These are phyloP conservation scores for Penicillium turbatum DNA, from an alignment of 495 filamentous ascomycete species.

Conservation along the genomic window DNA sequence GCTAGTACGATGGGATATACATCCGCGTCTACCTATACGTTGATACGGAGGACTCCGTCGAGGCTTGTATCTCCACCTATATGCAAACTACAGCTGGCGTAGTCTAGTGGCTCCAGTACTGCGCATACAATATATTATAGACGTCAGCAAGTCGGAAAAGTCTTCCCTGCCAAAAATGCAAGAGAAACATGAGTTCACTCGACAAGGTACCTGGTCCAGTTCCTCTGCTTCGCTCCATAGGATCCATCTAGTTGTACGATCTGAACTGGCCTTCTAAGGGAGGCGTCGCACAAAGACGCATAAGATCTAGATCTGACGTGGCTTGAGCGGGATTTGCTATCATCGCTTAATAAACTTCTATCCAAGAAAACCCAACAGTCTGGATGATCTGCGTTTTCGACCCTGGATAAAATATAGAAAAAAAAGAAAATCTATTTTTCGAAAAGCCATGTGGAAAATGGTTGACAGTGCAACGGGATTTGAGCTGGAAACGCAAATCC, in stretches of 20 bases:
- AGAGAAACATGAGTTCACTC: background rate
- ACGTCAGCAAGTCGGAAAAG: background rate
- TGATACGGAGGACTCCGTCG: too few species aligned
- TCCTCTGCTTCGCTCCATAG: background rate
- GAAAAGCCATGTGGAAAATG: background rate
- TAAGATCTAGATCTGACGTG: background rate
- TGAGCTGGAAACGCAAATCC: background rate
- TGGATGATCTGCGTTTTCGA: background rate
- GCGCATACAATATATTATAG: background rate
- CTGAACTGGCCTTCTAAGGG: too few species aligned
- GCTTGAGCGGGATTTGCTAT: too few species aligned
- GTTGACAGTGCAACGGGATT: background rate
- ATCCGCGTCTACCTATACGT: background rate
- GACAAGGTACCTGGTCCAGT: slow-evolving; percentile 1
- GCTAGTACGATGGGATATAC: background rate
- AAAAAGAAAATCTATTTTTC: background rate
- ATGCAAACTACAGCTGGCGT: background rate
- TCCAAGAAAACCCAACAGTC: background rate
- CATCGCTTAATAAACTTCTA: background rate
- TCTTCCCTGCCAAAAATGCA: background rate
- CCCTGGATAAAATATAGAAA: background rate
- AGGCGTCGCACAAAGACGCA: too few species aligned
- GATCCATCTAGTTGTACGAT: too few species aligned
- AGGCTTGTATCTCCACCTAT: background rate
- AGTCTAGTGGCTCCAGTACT: background rate